Conservation (phyloP, 345 rosid species). For the Limnanthes douglasii region DNA sequence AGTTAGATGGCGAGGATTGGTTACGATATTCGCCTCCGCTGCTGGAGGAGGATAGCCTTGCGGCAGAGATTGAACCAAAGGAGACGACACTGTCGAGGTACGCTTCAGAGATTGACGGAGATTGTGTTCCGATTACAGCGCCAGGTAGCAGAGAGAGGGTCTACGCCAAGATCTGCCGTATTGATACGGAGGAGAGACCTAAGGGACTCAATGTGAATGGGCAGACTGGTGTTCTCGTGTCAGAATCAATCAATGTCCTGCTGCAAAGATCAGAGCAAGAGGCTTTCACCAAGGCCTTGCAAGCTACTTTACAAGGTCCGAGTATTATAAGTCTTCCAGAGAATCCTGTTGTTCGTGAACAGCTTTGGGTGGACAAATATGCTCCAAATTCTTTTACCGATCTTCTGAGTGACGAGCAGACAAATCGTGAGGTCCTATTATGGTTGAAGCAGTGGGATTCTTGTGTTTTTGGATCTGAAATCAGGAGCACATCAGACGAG, state of each 20-base stretch:
- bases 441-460: constrained; percentile 99
- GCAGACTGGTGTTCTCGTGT: constrained; percentile 35
- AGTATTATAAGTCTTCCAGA: constrained; percentile 22
- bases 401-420: constrained; percentile 95
- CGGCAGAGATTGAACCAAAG: constrained; percentile 19
- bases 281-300: constrained; percentile 71
- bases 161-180: constrained; percentile 55
- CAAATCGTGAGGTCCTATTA: constrained; percentile 90
- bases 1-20: constrained; percentile 46
- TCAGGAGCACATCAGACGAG: constrained; percentile 81
- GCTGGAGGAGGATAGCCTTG: constrained; percentile 8
- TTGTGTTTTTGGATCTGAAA: constrained; percentile 89
- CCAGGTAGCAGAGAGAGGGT: constrained; percentile 80
- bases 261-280: constrained; percentile 56
- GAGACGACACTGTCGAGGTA: constrained; percentile 48
- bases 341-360: constrained; percentile 30
- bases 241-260: constrained; percentile 50
- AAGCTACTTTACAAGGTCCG: constrained; percentile 42
- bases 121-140: constrained; percentile 66
- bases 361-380: constrained; percentile 94
- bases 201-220: constrained; percentile 28
- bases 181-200: constrained; percentile 19
- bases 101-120: constrained; percentile 70
- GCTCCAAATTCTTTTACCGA: constrained; percentile 89
- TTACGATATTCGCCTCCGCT: constrained; percentile 33